A percentile compares a stretch with the other conserved stretches of the same genome.
Evolutionary conservation across 75 land plant species (phyloP).

Genomic region (Picea glauca): DNA sequence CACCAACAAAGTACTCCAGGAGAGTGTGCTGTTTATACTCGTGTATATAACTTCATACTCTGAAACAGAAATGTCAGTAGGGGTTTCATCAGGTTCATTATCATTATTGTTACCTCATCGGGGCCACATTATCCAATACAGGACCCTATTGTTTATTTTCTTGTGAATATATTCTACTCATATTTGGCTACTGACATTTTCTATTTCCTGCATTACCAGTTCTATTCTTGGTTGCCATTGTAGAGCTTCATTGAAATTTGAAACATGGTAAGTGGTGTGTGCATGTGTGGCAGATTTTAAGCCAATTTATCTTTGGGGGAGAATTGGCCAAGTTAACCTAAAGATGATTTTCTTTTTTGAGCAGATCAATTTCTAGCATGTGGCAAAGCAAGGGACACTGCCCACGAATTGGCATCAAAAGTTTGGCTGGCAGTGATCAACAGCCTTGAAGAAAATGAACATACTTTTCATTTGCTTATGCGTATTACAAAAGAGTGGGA

Average conservation of each 20-base stretch:
- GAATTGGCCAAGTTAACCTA: background rate
- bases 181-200: background rate
- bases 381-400: conserved; percentile 68
- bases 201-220: background rate
- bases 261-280: background rate
- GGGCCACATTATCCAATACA: no score
- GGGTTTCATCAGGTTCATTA: no score
- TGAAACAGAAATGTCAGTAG: no score
- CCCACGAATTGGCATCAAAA: conserved; percentile 78
- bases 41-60: no score
- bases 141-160: background rate
- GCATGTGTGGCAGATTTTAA: background rate
- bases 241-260: background rate
- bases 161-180: background rate
- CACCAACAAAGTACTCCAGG: no score
- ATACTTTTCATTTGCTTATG: conserved; percentile 66
- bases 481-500: conserved; percentile 80
- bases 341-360: background rate
- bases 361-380: conserved; percentile 91
- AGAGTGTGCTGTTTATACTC: no score
- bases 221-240: background rate
- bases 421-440: conserved; percentile 92
- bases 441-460: conserved; percentile 75
- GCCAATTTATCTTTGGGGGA: background rate
- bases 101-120: no score